phyloP scores from a whole-genome alignment of 441 rosid genomes.

The Pelargonium fulgidum region DNA sequence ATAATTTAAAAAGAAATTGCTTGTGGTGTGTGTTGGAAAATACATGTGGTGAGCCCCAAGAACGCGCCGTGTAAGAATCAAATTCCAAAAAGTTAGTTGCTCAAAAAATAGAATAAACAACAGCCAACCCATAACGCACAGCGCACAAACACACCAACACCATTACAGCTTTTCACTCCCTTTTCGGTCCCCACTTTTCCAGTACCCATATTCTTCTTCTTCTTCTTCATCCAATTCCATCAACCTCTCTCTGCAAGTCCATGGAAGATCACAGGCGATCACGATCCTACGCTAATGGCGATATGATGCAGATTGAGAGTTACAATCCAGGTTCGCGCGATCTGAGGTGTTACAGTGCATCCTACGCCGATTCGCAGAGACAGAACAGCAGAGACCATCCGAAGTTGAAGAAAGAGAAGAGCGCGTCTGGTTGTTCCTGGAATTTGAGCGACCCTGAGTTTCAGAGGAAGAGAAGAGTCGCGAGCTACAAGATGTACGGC shows the following conservation, averaged over 20 bases:
- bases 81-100: too few species aligned
- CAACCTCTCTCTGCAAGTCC: background rate
- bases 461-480: constrained; percentile 2
- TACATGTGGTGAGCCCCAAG: too few species aligned
- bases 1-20: too few species aligned
- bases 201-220: too few species aligned
- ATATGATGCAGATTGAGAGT: background rate
- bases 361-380: background rate
- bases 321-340: background rate
- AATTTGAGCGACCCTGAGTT: background rate
- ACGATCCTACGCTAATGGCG: background rate
- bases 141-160: too few species aligned
- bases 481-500: constrained; percentile 5
- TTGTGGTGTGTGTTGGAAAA: too few species aligned
- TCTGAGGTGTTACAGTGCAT: constrained; percentile 2
- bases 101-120: too few species aligned
- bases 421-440: background rate
- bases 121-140: too few species aligned
- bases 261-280: background rate
- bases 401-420: background rate
- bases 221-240: too few species aligned
- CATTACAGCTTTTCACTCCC: too few species aligned
- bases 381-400: background rate
- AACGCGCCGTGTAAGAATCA: too few species aligned
- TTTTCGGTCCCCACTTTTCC: too few species aligned